A percentile compares a stretch with the other conserved stretches of the same genome.
Conservation (phyloP, 768 basidiomycete species). For the Boletus vinaceobasis region DNA sequence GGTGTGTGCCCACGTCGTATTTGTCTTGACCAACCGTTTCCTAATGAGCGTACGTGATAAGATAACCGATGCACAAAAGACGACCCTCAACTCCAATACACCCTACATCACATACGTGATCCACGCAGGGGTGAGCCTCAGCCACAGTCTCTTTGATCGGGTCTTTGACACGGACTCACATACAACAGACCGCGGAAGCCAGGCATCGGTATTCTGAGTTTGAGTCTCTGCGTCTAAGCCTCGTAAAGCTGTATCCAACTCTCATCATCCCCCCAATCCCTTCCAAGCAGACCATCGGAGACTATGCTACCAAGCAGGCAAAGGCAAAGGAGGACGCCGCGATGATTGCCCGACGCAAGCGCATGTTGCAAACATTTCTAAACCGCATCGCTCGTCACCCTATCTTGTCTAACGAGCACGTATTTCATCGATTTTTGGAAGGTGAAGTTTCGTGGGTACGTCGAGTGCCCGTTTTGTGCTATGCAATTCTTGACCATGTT, state of each 20-base stretch:
- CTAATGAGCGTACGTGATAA: constrained; percentile 34
- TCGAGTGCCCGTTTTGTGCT: constrained; percentile 1
- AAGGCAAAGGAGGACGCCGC: constrained; percentile 96
- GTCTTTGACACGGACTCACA: constrained; percentile 9
- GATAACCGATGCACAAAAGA: constrained; percentile 97
- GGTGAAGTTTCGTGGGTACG: constrained; percentile 94
- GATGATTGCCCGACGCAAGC: constrained; percentile 87
- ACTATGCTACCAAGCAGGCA: constrained; percentile 95
- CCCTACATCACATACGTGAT: constrained; percentile 96
- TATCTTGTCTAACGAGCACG: constrained; percentile 93
- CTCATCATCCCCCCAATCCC: constrained; percentile 97
- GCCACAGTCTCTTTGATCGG: constrained; percentile 1
- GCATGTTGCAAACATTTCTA: constrained; percentile 94
- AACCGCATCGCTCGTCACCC: constrained; percentile 88
- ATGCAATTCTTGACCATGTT: constrained; percentile 5
- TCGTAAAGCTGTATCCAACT: constrained; percentile 90
- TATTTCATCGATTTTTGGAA: constrained; percentile 94
- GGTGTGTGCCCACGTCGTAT: constrained; percentile 41
- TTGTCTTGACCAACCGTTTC: neutral
- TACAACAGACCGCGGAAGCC: constrained; percentile 67
- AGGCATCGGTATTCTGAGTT: constrained; percentile 96
- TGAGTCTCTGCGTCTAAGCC: constrained; percentile 81
- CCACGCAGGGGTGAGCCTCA: constrained; percentile 66
- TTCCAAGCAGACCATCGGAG: constrained; percentile 90
- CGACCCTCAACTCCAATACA: constrained; percentile 78